Evolutionary conservation across 1,139 yeast genomes (phyloP).

Genomic region (Geotrichum cucujoidarum): DNA sequence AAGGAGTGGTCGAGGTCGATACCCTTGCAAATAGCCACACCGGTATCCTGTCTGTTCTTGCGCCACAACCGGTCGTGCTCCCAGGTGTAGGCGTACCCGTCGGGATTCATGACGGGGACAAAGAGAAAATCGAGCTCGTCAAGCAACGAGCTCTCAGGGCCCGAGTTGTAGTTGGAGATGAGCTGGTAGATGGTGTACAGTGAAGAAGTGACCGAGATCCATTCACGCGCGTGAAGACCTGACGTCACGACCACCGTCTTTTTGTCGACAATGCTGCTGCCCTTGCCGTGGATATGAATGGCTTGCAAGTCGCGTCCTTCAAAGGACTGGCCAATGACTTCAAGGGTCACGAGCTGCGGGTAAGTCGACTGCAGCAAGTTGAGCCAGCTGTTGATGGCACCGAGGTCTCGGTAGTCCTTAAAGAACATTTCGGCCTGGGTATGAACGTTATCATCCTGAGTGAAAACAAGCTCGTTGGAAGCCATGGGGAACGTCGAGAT

Average conservation of each 20-base stretch:
- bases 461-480: background rate
- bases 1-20: constrained; percentile 85
- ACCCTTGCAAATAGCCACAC: constrained; percentile 64
- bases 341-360: constrained; percentile 56
- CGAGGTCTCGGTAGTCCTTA: constrained; percentile 62
- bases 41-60: constrained; percentile 77
- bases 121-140: constrained; percentile 62
- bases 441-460: constrained; percentile 16
- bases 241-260: constrained; percentile 75
- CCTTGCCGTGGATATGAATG: constrained; percentile 50
- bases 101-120: constrained; percentile 83
- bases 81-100: constrained; percentile 87
- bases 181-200: constrained; percentile 58
- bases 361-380: constrained; percentile 49
- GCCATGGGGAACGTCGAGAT: constrained; percentile 28
- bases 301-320: constrained; percentile 70
- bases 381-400: constrained; percentile 69
- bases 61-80: constrained; percentile 76
- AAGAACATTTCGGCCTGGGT: constrained; percentile 46
- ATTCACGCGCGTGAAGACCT: constrained; percentile 87
- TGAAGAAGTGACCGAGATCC: constrained; percentile 74
- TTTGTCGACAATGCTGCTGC: constrained; percentile 41
- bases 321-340: constrained; percentile 65
- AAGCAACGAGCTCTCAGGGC: constrained; percentile 26
- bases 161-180: constrained; percentile 42